Evolutionary conservation across 148 eudicot genomes (phyloP).

Genomic region (Spergularia bocconei): DNA sequence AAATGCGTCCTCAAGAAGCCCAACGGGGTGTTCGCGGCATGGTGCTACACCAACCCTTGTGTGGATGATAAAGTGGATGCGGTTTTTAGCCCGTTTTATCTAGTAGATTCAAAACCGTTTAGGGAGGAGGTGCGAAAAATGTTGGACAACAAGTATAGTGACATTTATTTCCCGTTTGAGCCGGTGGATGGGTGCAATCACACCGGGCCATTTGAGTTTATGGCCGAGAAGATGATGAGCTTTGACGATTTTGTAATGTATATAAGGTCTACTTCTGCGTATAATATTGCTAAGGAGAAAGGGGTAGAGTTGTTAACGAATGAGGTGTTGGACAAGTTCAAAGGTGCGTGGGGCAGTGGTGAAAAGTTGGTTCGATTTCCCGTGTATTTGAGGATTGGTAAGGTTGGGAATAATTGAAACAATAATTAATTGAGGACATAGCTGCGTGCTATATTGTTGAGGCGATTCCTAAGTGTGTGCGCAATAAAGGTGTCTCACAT

Average conservation of each 20-base stretch:
- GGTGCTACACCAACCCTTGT: conserved; percentile 68
- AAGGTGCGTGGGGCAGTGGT: conserved; percentile 47
- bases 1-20: conserved; percentile 62
- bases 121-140: conserved; percentile 51
- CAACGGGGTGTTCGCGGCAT: conserved; percentile 69
- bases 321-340: conserved; percentile 49
- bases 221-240: conserved; percentile 46
- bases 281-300: conserved; percentile 63
- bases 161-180: conserved; percentile 64
- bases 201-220: conserved; percentile 74
- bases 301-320: conserved; percentile 68
- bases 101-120: conserved; percentile 30
- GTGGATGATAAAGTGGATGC: conserved; percentile 43
- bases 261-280: conserved; percentile 74
- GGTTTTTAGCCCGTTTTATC: conserved; percentile 42
- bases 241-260: conserved; percentile 57
- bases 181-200: conserved; percentile 54
- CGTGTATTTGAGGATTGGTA: conserved; percentile 34
- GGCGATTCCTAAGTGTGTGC: too few relatives aligned
- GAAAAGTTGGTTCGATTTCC: conserved; percentile 52
- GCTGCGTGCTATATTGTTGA: too few relatives aligned
- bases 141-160: conserved; percentile 47
- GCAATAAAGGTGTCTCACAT: too few relatives aligned
- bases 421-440: too few relatives aligned
- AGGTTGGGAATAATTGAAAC: too few relatives aligned